A percentile compares a stretch with the other conserved stretches of the same genome.
Evolutionary conservation across 352 stramenopile species (phyloP).

Genomic region (Pythium insidiosum): DNA sequence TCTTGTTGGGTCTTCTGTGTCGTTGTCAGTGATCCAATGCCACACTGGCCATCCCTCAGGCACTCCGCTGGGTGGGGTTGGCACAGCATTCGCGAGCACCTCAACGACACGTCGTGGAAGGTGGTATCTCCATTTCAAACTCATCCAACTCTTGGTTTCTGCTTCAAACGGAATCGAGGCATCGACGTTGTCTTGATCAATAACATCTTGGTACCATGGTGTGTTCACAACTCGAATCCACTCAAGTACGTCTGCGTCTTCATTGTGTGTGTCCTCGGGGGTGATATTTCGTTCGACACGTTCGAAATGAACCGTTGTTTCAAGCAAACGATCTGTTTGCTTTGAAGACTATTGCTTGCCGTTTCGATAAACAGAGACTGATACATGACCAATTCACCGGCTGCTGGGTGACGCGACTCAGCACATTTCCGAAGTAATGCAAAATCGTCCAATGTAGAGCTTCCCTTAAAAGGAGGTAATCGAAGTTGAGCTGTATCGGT

Average conservation of each 20-base stretch:
- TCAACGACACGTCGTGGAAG: conserved; percentile 45
- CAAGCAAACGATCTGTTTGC: too few species aligned
- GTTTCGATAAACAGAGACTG: too few species aligned
- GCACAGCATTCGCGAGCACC: conserved; percentile 48
- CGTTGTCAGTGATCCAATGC: conserved; percentile 21
- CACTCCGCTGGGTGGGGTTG: conserved; percentile 46
- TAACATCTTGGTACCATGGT: conserved; percentile 31
- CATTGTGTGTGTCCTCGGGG: not conserved
- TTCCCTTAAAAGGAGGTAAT: too few species aligned
- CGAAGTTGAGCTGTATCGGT: too few species aligned
- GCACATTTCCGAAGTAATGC: too few species aligned
- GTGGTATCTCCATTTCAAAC: conserved; percentile 76
- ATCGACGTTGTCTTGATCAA: conserved; percentile 6
- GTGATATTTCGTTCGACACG: too few species aligned
- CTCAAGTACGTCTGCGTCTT: conserved; percentile 14
- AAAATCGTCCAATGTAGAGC: too few species aligned
- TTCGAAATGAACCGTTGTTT: conserved; percentile 9
- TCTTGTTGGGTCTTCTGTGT: conserved; percentile 10
- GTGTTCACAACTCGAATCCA: conserved; percentile 54
- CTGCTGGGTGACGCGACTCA: too few species aligned
- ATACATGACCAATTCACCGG: too few species aligned
- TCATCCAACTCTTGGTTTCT: conserved; percentile 64
- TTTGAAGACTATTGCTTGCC: too few species aligned
- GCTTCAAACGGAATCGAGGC: conserved; percentile 18
- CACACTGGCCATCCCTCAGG: conserved; percentile 56